phyloP scores from a whole-genome alignment of 1,284 basidiomycete genomes.

The Ganoderma leucocontextum region DNA sequence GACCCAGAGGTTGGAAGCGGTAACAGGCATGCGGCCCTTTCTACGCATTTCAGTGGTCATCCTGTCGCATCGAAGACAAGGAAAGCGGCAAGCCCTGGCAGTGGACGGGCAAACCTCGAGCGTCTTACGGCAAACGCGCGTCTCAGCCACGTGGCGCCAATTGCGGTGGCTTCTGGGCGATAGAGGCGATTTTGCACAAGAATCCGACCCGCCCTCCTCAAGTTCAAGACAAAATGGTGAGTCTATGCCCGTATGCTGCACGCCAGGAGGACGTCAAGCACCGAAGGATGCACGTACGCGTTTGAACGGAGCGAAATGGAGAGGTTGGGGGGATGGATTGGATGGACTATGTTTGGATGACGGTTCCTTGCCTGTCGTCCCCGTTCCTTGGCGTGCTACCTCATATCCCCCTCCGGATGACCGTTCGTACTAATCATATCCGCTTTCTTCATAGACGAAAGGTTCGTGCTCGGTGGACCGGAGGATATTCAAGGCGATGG shows the following conservation, averaged over 20 bases:
- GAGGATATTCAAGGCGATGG: constrained; percentile 7
- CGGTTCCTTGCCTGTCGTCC: constrained; percentile 39
- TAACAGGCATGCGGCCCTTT: too few relatives aligned
- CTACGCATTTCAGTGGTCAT: too few relatives aligned
- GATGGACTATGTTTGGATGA: constrained; percentile 39
- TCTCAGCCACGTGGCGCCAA: constrained; percentile 30
- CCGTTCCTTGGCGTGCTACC: constrained; percentile 37
- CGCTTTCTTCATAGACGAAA: constrained; percentile 68
- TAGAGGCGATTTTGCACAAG: constrained; percentile 31
- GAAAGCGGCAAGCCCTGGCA: too few relatives aligned
- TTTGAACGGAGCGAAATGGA: constrained; percentile 39
- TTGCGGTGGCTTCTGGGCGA: constrained; percentile 30
- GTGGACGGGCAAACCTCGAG: neutral
- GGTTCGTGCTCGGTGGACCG: constrained; percentile 56
- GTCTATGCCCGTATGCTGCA: constrained; percentile 36
- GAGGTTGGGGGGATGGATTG: constrained; percentile 44
- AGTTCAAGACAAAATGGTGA: constrained; percentile 48
- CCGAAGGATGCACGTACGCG: constrained; percentile 20
- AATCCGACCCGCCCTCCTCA: constrained; percentile 41
- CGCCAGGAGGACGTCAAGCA: constrained; percentile 31
- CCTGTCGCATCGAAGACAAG: too few relatives aligned
- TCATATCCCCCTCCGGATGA: constrained; percentile 15
- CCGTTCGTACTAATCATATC: constrained; percentile 38
- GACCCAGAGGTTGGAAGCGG: too few relatives aligned
- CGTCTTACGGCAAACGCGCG: constrained; percentile 2